A percentile compares a stretch with the other conserved stretches of the same genome.
Evolutionary conservation across 2,329 filamentous ascomycete species (phyloP).

Genomic region (Sclerotinia subarctica): DNA sequence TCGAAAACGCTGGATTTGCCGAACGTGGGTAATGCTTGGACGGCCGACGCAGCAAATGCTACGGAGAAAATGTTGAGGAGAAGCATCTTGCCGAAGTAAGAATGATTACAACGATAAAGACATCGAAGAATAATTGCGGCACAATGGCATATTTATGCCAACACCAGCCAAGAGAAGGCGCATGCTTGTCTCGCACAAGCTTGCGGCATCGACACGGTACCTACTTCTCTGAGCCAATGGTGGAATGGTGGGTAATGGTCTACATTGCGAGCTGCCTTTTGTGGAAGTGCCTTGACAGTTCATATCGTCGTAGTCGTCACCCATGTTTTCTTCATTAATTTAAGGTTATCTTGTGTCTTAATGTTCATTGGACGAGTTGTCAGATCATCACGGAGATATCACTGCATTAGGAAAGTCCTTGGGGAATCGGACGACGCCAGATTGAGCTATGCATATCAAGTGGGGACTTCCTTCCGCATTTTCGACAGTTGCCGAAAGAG

Average conservation of each 20-base stretch:
- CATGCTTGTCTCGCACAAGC: background rate
- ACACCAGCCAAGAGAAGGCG: slow-evolving; percentile 14
- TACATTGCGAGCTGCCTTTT: slow-evolving; percentile 16
- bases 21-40: slow-evolving; percentile 17
- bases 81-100: slow-evolving; percentile 20
- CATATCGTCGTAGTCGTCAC: background rate
- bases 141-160: slow-evolving; percentile 18
- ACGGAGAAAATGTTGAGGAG: slow-evolving; percentile 18
- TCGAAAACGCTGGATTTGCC: slow-evolving; percentile 30
- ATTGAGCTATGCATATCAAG: slow-evolving; percentile 3
- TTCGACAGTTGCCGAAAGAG: background rate
- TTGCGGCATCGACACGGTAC: slow-evolving; percentile 16
- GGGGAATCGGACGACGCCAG: background rate
- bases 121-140: background rate
- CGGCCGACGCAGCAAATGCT: slow-evolving; percentile 15
- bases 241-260: background rate
- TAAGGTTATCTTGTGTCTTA: slow-evolving; percentile 13
- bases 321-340: slow-evolving; percentile 2
- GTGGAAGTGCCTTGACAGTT: background rate
- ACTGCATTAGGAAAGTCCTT: slow-evolving; percentile 18
- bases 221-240: slow-evolving; percentile 19
- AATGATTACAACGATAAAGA: slow-evolving; percentile 11
- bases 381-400: slow-evolving; percentile 11
- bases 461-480: slow-evolving; percentile 13
- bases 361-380: slow-evolving; percentile 6